Base-by-base conservation (phyloP, 164 flowering plant species). In the Macadamia tetraphylla region DNA sequence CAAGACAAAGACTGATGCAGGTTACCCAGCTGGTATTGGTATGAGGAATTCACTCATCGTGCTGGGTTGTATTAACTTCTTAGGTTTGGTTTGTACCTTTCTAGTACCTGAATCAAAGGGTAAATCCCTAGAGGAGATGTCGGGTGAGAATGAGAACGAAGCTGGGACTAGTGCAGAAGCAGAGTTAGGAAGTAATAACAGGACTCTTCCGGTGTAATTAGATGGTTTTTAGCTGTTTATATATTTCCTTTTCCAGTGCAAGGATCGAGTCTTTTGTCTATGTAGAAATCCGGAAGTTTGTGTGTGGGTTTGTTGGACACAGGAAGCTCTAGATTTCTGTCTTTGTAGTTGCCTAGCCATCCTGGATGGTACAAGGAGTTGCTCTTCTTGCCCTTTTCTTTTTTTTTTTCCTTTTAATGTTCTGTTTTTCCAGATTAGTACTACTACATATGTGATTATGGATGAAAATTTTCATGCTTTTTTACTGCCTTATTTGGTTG, bases 101-200 rank as follows among this genome's bases (percentile, higher is more conserved):
- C 51, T 71, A 58, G 74, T 71, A 18, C 74, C 74, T 5, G 74
- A 71, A 43, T 71, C 74, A 7, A 71, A 71, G 9, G 74, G 74
- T n/a, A 71, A 32, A n/a, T 71, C 74, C 1, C 35, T 71, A 18
- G 74, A 71, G 74, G 74, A 71, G 63, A 64, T 70, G 62, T 70
- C 73, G 0, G 68, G 73, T 13, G 73, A 70, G 71, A 63, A 70
- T 4, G 67, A 62, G 23, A 48, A 62, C 5, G 49, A 62, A 35
- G 40, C 40, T 35, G 40, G 40, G 40, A 35, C 3, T 0, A 35
- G 40, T 35, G 40, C 0, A 35, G 3, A 35, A 35, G 5, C 40
- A 35, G 40, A 35, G 40, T 5, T 2, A 35, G 3, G 3, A 35
- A 35, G 40, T 35, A 2, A 10, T 49, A 49, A 14, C 10, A 49